A percentile compares a stretch with the other conserved stretches of the same genome.
Evolutionary conservation across 805 yeast species (phyloP).

Genomic region (Cyberlindnera bimundalis): DNA sequence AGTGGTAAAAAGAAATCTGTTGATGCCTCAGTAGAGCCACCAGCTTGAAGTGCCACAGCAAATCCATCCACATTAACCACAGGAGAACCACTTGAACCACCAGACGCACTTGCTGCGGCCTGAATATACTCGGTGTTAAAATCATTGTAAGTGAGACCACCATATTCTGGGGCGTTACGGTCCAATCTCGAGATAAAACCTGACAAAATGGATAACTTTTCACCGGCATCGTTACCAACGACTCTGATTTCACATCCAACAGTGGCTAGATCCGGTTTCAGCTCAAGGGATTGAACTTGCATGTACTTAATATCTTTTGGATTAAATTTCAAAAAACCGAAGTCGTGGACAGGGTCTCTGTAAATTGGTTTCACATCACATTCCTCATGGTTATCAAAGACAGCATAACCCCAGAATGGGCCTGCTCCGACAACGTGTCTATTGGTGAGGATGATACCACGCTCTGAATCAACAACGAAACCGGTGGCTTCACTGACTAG

Average conservation of each 20-base stretch:
- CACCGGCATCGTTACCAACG: conserved; percentile 96
- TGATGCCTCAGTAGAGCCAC: conserved; percentile 87
- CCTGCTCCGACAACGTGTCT: conserved; percentile 96
- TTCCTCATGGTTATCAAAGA: conserved; percentile 93
- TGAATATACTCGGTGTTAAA: conserved; percentile 92
- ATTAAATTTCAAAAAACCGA: conserved; percentile 81
- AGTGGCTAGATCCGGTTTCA: conserved; percentile 78
- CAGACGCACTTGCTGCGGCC: conserved; percentile 95
- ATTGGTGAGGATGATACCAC: conserved; percentile 85
- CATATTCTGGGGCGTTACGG: conserved; percentile 94
- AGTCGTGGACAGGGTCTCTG: conserved; percentile 94
- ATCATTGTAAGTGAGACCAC: conserved; percentile 82
- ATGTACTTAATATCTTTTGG: conserved; percentile 71
- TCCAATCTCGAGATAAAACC: conserved; percentile 79
- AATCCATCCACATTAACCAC: conserved; percentile 87
- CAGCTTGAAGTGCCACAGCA: conserved; percentile 92
- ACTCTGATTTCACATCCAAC: conserved; percentile 95
- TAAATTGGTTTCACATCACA: conserved; percentile 81
- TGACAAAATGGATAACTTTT: conserved; percentile 80
- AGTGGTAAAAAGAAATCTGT: conserved; percentile 91
- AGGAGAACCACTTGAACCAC: conserved; percentile 95
- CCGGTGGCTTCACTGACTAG: conserved; percentile 92
- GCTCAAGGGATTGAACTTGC: conserved; percentile 59
- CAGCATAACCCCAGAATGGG: conserved; percentile 87
- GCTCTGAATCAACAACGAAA: conserved; percentile 79